A percentile compares a stretch with the other conserved stretches of the same genome.
phyloP scores from a whole-genome alignment of 2,329 filamentous ascomycete genomes.

The Fusarium drepaniforme region DNA sequence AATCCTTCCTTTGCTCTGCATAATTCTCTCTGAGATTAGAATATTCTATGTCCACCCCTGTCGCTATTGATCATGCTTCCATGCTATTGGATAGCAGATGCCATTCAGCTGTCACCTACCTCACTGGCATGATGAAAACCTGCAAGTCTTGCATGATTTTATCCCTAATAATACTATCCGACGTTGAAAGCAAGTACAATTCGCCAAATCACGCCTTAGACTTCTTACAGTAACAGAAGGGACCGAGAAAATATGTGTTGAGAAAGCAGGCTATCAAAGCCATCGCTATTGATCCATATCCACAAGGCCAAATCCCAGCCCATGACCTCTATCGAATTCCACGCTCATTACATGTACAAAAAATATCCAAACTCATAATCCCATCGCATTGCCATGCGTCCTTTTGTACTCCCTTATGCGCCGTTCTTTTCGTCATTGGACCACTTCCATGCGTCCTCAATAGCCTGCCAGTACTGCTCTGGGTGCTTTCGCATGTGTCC shows the following conservation, averaged over 20 bases:
- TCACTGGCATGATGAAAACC: background rate
- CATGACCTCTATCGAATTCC: background rate
- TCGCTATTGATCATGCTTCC: background rate
- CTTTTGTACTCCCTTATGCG: background rate
- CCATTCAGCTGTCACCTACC: background rate
- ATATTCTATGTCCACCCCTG: background rate
- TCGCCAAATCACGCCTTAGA: background rate
- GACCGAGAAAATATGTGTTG: background rate
- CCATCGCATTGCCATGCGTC: background rate
- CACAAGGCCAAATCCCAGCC: background rate
- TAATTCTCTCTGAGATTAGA: background rate
- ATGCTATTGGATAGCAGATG: background rate
- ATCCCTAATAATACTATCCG: background rate
- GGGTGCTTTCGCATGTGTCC: conserved; percentile 70
- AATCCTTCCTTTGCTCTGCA: background rate
- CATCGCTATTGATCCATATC: background rate
- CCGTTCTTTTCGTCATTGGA: conserved; percentile 16
- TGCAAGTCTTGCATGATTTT: background rate
- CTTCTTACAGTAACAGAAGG: too few relatives aligned
- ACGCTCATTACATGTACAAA: background rate
- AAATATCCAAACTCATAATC: conserved; percentile 2
- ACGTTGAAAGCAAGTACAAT: background rate
- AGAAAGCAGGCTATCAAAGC: background rate
- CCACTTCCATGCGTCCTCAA: conserved; percentile 47
- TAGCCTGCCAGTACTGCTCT: conserved; percentile 68